A percentile compares a stretch with the other conserved stretches of the same genome.
phyloP scores from a whole-genome alignment of 352 stramenopile genomes.

The Pythium brachiatum region DNA sequence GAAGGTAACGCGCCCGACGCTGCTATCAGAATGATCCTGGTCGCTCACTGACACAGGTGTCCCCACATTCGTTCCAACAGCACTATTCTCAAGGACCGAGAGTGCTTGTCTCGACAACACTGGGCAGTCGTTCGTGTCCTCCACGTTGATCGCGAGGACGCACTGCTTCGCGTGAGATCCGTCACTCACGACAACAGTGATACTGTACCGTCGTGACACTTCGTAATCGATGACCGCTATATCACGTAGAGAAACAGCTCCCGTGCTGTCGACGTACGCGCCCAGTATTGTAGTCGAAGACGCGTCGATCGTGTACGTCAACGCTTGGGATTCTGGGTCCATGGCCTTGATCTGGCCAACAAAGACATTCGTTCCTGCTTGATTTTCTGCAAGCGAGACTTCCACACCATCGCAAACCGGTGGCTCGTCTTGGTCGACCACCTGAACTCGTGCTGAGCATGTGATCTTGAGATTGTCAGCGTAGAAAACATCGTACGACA shows the following conservation, averaged over 20 bases:
- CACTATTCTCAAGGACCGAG: constrained; percentile 44
- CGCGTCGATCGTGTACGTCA: constrained; percentile 13
- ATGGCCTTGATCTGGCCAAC: constrained; percentile 14
- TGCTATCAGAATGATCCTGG: constrained; percentile 26
- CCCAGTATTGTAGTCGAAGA: not conserved
- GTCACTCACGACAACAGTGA: constrained; percentile 24
- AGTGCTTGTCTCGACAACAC: constrained; percentile 27
- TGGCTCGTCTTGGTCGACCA: constrained; percentile 52
- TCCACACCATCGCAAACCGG: constrained; percentile 30
- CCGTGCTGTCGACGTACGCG: constrained; percentile 13
- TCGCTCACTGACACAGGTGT: constrained; percentile 22
- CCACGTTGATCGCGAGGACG: constrained; percentile 27
- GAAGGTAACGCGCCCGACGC: constrained; percentile 18
- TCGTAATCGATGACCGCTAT: constrained; percentile 31
- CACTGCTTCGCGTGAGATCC: constrained; percentile 31
- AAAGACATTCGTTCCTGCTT: constrained; percentile 13
- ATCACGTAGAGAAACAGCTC: constrained; percentile 21
- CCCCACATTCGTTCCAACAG: constrained; percentile 25
- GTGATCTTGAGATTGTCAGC: constrained; percentile 33
- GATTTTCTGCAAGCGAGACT: constrained; percentile 34
- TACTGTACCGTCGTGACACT: constrained; percentile 6
- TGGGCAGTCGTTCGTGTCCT: constrained; percentile 56
- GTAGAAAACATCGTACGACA: constrained; percentile 42
- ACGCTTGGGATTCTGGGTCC: constrained; percentile 21
- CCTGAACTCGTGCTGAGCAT: constrained; percentile 32